Conservation (phyloP, 306 rosid species). For the Spatholobus suberectus region DNA sequence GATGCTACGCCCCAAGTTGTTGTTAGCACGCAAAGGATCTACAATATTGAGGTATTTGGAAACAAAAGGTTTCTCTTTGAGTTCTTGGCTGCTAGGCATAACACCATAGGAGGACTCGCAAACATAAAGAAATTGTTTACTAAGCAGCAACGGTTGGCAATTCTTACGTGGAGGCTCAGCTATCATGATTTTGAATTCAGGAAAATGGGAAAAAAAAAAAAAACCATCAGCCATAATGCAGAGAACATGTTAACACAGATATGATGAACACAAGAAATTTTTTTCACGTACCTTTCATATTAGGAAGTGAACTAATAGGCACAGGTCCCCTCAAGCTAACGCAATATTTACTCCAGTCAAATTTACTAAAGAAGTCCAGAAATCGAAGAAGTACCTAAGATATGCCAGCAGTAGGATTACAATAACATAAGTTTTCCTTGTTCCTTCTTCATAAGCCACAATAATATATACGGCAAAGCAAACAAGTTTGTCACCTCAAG, state of each 20-base stretch:
- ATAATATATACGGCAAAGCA: constrained; percentile 12
- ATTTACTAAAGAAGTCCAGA: constrained; percentile 81
- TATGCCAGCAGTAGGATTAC: background rate
- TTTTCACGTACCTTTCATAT: constrained; percentile 61
- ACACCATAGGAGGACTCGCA: constrained; percentile 64
- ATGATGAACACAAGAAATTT: constrained; percentile 14
- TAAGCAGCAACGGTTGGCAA: constrained; percentile 59
- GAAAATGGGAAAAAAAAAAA: constrained; percentile 2
- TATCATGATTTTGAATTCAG: constrained; percentile 40
- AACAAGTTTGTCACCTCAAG: constrained; percentile 69
- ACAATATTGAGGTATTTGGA: constrained; percentile 71
- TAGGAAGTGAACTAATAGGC: constrained; percentile 69
- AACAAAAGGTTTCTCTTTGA: constrained; percentile 59
- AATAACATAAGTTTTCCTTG: background rate
- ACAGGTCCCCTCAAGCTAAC: constrained; percentile 92
- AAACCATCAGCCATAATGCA: constrained; percentile 2
- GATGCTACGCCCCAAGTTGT: constrained; percentile 90
- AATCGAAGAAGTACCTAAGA: constrained; percentile 81
- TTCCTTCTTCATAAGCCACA: background rate
- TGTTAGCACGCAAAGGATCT: constrained; percentile 78
- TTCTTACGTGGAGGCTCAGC: constrained; percentile 78
- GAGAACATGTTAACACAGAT: background rate
- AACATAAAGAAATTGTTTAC: constrained; percentile 57
- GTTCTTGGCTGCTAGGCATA: constrained; percentile 54
- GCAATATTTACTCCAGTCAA: constrained; percentile 90